Base-by-base conservation (phyloP, 805 yeast genomes). In the Candida xyloterini region DNA sequence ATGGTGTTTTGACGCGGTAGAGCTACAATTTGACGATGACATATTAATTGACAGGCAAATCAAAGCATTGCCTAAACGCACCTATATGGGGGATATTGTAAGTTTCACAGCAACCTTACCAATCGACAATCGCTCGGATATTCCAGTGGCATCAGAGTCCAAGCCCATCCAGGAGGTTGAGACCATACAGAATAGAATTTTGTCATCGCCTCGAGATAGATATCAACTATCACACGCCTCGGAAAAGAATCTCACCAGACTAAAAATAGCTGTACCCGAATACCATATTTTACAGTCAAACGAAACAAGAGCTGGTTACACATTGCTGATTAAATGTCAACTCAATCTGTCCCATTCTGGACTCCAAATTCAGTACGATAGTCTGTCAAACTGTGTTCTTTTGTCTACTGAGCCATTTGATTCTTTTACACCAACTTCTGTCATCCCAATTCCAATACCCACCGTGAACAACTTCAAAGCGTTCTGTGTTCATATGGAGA, bases 1-100 rank as follows among this genome's bases (percentile, higher is more conserved):
- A 56, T 87, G 95, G 84, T 82, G 95, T 52, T 58, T 88, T 28
- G 95, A 87, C 55, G 74, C 89, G 9, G 78, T 85, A 3, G 96
- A 87, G 56, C 56, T 52, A 29, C 46, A 50, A 27, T 29, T 42
- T 7, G 52, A 50, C 2, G 50, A 42, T 10, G 40, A 39, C n/a
- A 36, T 79, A 2, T 60, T 65, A 4, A 66, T 89, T 13, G 84
- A 82, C 40, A 65, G 95, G 38, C 83, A 81, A 36, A 57, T 57
- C 26, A 67, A 78, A 33, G 57, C 77, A 3, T 66, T 76, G 2
- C 96, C 96, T 1, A 86, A 85, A 51, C 70, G 91, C 78, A 58
- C 69, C 9, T 63, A 73, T 35, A 89, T 89, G 63, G 95, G 95
- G 1, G 29, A 30, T 15, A 7, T 25, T 9, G 13, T 13, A 13